Conservation (phyloP, 116 monocot species). For the Dioscorea cayenensis region DNA sequence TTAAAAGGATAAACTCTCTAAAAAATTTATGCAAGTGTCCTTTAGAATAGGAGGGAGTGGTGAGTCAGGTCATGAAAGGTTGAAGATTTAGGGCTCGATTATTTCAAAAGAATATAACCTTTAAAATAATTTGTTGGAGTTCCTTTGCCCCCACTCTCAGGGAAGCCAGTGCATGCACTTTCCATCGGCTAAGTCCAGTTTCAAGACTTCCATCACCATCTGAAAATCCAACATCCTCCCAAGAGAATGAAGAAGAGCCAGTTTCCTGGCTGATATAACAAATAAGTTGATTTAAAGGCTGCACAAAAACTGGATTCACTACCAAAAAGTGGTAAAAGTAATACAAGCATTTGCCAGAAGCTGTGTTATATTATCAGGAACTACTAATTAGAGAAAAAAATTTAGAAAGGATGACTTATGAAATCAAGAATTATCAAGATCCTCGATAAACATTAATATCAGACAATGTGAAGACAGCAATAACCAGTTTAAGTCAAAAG, state of each 20-base stretch:
- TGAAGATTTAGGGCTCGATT: not conserved
- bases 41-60: too few relatives aligned
- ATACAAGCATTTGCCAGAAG: not conserved
- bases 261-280: conserved; percentile 14
- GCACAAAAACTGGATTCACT: not conserved
- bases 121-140: conserved; percentile 55
- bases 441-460: too few relatives aligned
- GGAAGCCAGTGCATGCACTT: conserved; percentile 51
- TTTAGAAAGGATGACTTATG: too few relatives aligned
- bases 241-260: conserved; percentile 10
- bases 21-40: too few relatives aligned
- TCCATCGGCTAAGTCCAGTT: conserved; percentile 76
- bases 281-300: not conserved
- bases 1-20: too few relatives aligned
- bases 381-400: not conserved
- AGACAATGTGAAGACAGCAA: too few relatives aligned
- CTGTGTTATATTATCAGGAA: not conserved
- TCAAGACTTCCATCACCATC: conserved; percentile 47
- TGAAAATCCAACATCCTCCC: conserved; percentile 14
- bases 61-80: not conserved
- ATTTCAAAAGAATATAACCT: conserved; percentile 38
- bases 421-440: too few relatives aligned
- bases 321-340: not conserved
- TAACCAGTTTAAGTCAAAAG: too few relatives aligned
- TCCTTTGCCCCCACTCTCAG: conserved; percentile 67